phyloP scores from a whole-genome alignment of 1,284 basidiomycete genomes.

The Moesziomyces globuligerus region DNA sequence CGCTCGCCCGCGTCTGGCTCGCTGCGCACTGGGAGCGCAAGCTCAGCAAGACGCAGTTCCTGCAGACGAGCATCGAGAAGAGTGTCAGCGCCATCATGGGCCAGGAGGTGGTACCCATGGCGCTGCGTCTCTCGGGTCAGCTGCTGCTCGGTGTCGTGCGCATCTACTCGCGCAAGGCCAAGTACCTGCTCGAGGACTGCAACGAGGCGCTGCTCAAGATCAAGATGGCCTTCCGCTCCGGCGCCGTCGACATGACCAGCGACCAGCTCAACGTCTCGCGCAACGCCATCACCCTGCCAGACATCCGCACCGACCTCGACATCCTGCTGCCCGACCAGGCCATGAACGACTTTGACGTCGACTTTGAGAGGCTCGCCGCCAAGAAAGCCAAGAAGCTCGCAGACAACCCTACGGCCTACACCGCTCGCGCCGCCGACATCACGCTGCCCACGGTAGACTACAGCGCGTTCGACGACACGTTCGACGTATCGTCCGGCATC shows the following conservation, averaged over 20 bases:
- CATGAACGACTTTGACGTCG: slow-evolving; percentile 55
- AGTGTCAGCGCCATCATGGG: slow-evolving; percentile 81
- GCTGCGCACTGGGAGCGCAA: slow-evolving; percentile 98
- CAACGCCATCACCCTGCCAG: slow-evolving; percentile 85
- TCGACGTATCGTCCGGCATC: slow-evolving; percentile 48
- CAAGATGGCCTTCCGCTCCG: slow-evolving; percentile 93
- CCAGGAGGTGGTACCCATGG: slow-evolving; percentile 84
- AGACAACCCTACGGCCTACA: slow-evolving; percentile 45
- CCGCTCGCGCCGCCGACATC: slow-evolving; percentile 81
- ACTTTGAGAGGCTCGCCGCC: slow-evolving; percentile 77
- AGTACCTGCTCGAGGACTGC: slow-evolving; percentile 96
- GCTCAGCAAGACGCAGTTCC: slow-evolving; percentile 91
- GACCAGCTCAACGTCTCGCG: slow-evolving; percentile 87
- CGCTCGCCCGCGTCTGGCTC: slow-evolving; percentile 95
- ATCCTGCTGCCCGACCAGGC: slow-evolving; percentile 77
- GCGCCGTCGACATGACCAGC: slow-evolving; percentile 91
- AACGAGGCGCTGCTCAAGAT: slow-evolving; percentile 95
- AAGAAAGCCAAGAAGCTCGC: slow-evolving; percentile 65
- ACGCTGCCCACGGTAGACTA: slow-evolving; percentile 56
- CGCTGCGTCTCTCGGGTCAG: slow-evolving; percentile 91
- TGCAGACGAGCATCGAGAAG: slow-evolving; percentile 92
- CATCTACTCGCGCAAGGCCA: slow-evolving; percentile 96
- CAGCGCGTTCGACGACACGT: slow-evolving; percentile 48
- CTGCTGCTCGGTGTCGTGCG: slow-evolving; percentile 93
- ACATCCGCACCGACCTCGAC: slow-evolving; percentile 78